A percentile compares a stretch with the other conserved stretches of the same genome.
Conservation (phyloP, 805 yeast genomes). For the Candida tibetensis region DNA sequence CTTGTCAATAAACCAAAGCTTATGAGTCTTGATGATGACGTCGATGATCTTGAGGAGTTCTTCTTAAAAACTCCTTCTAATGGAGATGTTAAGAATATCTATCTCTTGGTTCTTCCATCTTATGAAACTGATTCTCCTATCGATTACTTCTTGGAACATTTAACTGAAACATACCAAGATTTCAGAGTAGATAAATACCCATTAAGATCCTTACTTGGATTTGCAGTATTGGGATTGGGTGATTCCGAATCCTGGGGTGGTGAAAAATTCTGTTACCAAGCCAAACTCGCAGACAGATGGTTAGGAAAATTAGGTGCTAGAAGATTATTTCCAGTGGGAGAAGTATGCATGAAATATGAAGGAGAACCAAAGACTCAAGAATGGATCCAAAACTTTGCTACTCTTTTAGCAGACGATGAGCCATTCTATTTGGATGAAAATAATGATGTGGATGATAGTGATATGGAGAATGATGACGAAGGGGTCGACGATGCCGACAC, state of each 20-base stretch:
- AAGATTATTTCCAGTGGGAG: slow-evolving; percentile 79
- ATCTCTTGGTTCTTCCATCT: slow-evolving; percentile 78
- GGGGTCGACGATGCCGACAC: slow-evolving; percentile 31
- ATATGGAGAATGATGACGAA: slow-evolving; percentile 41
- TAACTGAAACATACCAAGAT: slow-evolving; percentile 78
- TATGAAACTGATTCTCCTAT: slow-evolving; percentile 92
- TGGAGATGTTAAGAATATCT: slow-evolving; percentile 45
- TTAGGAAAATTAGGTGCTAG: slow-evolving; percentile 83
- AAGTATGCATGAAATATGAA: slow-evolving; percentile 72
- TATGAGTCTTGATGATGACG: slow-evolving; percentile 71
- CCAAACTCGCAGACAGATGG: slow-evolving; percentile 68
- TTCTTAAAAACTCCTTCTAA: slow-evolving; percentile 61
- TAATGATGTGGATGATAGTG: slow-evolving; percentile 56
- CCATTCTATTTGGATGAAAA: slow-evolving; percentile 58
- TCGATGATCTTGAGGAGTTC: slow-evolving; percentile 80
- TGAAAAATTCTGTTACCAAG: slow-evolving; percentile 83
- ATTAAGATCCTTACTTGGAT: slow-evolving; percentile 65
- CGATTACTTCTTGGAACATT: slow-evolving; percentile 78
- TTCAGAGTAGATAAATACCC: slow-evolving; percentile 85
- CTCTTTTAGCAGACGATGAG: slow-evolving; percentile 66
- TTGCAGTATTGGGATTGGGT: slow-evolving; percentile 83
- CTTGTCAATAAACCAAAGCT: slow-evolving; percentile 46
- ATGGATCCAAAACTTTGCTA: slow-evolving; percentile 63
- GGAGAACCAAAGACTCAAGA: slow-evolving; percentile 58
- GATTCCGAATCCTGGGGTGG: slow-evolving; percentile 80